Percentiles rank a stretch among this genome's conserved stretches.
These are phyloP conservation scores for Neocallimastix lanati DNA, from an alignment of 192 early-diverging fungal species.

Conservation along the genomic window DNA sequence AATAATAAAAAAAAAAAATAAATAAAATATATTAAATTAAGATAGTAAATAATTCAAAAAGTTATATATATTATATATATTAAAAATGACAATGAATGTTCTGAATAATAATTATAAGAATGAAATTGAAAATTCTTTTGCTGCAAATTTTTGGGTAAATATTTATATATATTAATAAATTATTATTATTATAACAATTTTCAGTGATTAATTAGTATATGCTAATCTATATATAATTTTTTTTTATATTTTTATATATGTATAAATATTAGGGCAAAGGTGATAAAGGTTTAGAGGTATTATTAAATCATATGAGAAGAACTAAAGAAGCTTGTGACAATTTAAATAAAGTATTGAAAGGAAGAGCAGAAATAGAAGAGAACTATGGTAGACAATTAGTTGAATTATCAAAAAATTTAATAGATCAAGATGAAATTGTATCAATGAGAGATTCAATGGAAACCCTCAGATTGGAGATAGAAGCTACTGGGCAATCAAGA, in stretches of 20 bases:
- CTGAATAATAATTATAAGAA: neutral
- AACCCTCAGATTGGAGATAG: constrained; percentile 21
- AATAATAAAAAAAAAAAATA: too few species aligned
- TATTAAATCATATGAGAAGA: neutral
- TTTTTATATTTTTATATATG: too few species aligned
- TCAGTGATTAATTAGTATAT: too few species aligned
- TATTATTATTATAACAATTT: too few species aligned
- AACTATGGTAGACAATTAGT: constrained; percentile 30
- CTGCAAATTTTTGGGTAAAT: neutral
- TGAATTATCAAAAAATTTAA: constrained; percentile 27
- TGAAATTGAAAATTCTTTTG: neutral
- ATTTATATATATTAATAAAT: too few species aligned
- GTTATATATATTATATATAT: too few species aligned
- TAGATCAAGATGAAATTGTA: constrained; percentile 28
- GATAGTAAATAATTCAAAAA: too few species aligned
- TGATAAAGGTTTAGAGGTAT: neutral
- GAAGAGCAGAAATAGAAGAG: constrained; percentile 21
- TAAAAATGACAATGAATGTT: too few species aligned
- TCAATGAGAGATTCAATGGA: constrained; percentile 27
- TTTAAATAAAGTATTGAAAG: neutral
- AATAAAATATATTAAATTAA: too few species aligned
- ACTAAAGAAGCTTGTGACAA: neutral
- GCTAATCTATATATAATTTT: too few species aligned
- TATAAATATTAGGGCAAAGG: neutral
- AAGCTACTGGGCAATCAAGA: constrained; percentile 17